These are phyloP conservation scores for Heritiera littoralis DNA, from an alignment of 345 rosid species.

Conservation along the genomic window DNA sequence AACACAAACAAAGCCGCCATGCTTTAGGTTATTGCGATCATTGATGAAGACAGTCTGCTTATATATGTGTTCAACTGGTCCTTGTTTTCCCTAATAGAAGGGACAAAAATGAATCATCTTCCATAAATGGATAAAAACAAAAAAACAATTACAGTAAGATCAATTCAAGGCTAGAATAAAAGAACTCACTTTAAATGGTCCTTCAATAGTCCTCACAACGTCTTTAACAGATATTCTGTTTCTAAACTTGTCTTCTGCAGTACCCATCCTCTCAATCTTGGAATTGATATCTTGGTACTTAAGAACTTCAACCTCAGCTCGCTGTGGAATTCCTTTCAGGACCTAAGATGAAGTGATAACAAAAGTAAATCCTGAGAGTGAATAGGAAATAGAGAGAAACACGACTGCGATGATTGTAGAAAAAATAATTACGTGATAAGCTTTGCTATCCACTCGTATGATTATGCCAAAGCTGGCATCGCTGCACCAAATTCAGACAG, in stretches of 20 bases:
- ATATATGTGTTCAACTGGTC: conserved; percentile 82
- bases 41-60: conserved; percentile 66
- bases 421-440: conserved; percentile 57
- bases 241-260: conserved; percentile 62
- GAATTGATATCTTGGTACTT: conserved; percentile 81
- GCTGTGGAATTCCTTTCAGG: conserved; percentile 85
- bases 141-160: conserved; percentile 4
- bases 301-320: conserved; percentile 74
- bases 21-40: conserved; percentile 58
- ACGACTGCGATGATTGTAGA: not conserved
- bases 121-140: not conserved
- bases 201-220: conserved; percentile 68
- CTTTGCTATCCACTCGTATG: conserved; percentile 86
- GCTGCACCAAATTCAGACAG: conserved; percentile 40
- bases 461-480: conserved; percentile 79
- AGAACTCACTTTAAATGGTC: conserved; percentile 75
- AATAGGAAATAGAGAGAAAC: not conserved
- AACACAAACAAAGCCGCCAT: conserved; percentile 84
- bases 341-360: not conserved
- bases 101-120: not conserved
- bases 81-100: conserved; percentile 72
- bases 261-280: conserved; percentile 69
- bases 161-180: conserved; percentile 18
- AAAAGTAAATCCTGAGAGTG: not conserved
- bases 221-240: conserved; percentile 70